Percentiles rank a stretch among this genome's conserved stretches.
Evolutionary conservation across 441 rosid species (phyloP).

Genomic region (Adansonia gregorii): DNA sequence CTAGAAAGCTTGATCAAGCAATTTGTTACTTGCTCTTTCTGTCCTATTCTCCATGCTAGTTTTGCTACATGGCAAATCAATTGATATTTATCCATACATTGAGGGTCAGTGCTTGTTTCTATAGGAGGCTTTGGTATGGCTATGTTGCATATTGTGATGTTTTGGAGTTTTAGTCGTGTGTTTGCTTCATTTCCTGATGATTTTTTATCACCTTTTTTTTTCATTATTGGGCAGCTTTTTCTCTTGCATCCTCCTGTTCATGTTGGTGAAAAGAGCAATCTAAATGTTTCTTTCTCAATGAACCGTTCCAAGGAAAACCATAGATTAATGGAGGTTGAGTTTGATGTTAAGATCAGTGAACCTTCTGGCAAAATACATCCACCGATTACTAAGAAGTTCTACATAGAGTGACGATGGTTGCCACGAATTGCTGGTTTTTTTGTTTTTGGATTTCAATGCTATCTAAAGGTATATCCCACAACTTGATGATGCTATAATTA

Average conservation of each 20-base stretch:
- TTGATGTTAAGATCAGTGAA: conserved; percentile 59
- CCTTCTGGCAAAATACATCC: conserved; percentile 55
- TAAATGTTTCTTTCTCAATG: conserved; percentile 72
- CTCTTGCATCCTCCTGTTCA: conserved; percentile 58
- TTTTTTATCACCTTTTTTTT: conserved; percentile 19
- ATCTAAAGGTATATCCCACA: conserved; percentile 27
- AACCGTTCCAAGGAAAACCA: conserved; percentile 86
- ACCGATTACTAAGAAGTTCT: conserved; percentile 59
- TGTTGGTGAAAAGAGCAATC: conserved; percentile 59
- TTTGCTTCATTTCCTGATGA: conserved; percentile 20
- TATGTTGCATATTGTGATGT: not conserved
- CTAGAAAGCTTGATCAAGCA: not conserved
- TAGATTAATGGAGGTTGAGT: conserved; percentile 83
- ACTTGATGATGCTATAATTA: conserved; percentile 18
- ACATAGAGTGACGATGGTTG: conserved; percentile 62
- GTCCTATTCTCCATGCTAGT: not conserved
- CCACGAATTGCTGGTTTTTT: conserved; percentile 28
- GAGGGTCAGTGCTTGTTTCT: not conserved
- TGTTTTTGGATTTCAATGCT: conserved; percentile 1
- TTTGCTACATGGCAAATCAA: conserved; percentile 15
- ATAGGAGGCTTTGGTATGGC: not conserved
- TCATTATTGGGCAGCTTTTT: conserved; percentile 63
- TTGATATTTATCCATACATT: not conserved
- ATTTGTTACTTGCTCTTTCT: not conserved
- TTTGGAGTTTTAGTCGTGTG: not conserved